Percentiles rank a stretch among this genome's conserved stretches.
Conservation (phyloP, 345 rosid genomes). For the Hirschfeldia incana region DNA sequence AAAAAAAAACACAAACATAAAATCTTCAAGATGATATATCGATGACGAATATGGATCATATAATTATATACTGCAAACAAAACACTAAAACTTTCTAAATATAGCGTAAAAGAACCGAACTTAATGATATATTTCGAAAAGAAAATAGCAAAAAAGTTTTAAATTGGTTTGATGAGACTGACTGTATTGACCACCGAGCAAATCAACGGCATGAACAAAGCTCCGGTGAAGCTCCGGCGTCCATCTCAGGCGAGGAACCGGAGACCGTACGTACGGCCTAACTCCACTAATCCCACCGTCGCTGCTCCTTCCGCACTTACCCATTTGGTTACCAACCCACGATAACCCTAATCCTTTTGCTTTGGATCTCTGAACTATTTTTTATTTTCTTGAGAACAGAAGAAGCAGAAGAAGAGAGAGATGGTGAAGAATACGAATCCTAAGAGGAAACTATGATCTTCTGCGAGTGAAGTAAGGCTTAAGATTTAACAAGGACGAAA, state of each 20-base stretch:
- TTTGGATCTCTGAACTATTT: background rate
- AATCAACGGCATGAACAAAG: constrained; percentile 80
- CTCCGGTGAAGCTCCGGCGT: constrained; percentile 95
- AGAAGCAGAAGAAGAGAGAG: constrained; percentile 3
- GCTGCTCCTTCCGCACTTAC: constrained; percentile 68
- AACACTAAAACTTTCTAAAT: constrained; percentile 21
- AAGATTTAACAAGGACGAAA: constrained; percentile 26
- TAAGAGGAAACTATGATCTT: background rate
- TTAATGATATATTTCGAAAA: background rate
- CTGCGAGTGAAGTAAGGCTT: constrained; percentile 16
- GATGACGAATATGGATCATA: background rate
- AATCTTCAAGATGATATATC: background rate
- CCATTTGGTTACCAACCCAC: constrained; percentile 44
- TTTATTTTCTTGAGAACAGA: background rate
- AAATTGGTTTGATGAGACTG: constrained; percentile 22
- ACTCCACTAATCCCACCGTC: constrained; percentile 53
- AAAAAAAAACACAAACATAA: background rate
- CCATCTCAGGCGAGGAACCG: constrained; percentile 94
- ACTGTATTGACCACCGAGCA: constrained; percentile 96
- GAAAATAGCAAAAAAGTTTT: background rate
- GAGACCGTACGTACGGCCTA: constrained; percentile 85
- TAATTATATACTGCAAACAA: background rate
- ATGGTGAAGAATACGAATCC: constrained; percentile 21
- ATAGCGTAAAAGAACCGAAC: background rate
- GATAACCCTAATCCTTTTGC: constrained; percentile 13